A percentile compares a stretch with the other conserved stretches of the same genome.
Conservation (phyloP, 2,329 filamentous ascomycete genomes). For the Apiospora rasikravindrae region DNA sequence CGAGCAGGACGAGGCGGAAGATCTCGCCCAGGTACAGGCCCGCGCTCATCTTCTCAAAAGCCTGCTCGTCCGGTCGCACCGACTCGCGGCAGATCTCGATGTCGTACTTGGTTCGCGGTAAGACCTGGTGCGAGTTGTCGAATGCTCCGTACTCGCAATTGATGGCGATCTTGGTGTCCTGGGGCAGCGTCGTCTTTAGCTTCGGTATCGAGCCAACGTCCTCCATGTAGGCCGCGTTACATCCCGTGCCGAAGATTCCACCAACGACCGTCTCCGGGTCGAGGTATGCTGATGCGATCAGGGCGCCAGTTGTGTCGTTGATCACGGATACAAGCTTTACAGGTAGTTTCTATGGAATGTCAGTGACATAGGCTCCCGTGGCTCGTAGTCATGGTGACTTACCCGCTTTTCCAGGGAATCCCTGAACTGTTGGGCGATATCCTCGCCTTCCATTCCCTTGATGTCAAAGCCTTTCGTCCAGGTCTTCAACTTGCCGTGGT, state of each 20-base stretch:
- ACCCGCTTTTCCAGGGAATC: conserved; percentile 43
- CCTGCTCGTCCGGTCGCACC: conserved; percentile 71
- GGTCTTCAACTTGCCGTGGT: conserved; percentile 71
- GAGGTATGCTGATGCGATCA: conserved; percentile 77
- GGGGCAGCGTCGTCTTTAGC: conserved; percentile 72
- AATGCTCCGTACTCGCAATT: conserved; percentile 79
- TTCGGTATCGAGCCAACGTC: conserved; percentile 72
- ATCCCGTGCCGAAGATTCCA: conserved; percentile 79
- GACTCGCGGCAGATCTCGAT: conserved; percentile 72
- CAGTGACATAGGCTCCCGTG: background rate
- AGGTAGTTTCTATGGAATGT: conserved; percentile 58
- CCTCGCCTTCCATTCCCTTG: conserved; percentile 70
- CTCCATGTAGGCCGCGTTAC: conserved; percentile 81
- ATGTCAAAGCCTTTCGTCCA: conserved; percentile 82
- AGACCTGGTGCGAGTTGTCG: conserved; percentile 70
- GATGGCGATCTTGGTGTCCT: conserved; percentile 70
- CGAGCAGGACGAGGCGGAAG: conserved; percentile 68
- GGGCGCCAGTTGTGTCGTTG: conserved; percentile 77
- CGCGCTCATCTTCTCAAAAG: conserved; percentile 78
- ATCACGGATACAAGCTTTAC: conserved; percentile 76
- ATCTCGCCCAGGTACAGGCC: conserved; percentile 75
- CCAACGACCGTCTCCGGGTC: conserved; percentile 74
- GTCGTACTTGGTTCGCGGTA: conserved; percentile 71
- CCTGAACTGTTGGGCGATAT: conserved; percentile 71
- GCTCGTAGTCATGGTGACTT: conserved; percentile 39